Evolutionary conservation across 116 monocot species (phyloP).

Genomic region (Dioscorea cayenensis): DNA sequence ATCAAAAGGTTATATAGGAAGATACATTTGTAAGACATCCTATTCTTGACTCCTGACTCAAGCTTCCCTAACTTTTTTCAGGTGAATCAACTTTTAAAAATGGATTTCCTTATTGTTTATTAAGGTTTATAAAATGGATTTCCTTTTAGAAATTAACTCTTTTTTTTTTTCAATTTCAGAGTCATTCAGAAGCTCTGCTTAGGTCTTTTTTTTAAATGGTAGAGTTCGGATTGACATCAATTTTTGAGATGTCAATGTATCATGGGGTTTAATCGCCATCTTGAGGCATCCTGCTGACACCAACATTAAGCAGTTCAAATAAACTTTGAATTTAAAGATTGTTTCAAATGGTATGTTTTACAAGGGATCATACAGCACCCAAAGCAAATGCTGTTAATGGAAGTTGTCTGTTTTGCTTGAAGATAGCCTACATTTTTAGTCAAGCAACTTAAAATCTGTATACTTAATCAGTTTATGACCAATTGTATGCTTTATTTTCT

Average conservation of each 20-base stretch:
- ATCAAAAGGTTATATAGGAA: constrained; percentile 73
- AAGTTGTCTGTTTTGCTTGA: not conserved
- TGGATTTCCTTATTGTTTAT: not conserved
- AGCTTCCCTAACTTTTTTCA: not conserved
- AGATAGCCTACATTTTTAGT: not conserved
- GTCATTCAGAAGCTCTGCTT: not conserved
- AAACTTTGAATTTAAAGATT: not conserved
- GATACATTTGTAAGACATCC: constrained; percentile 73
- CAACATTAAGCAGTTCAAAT: not conserved
- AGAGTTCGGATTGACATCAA: constrained; percentile 20
- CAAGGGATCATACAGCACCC: not conserved
- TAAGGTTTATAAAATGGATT: not conserved
- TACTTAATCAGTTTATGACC: not conserved
- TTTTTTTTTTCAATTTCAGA: constrained; percentile 7
- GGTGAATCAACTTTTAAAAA: not conserved
- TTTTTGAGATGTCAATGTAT: too few species aligned
- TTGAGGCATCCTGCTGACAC: too few species aligned
- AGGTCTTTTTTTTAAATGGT: constrained; percentile 58
- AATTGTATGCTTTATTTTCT: not conserved
- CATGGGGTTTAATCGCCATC: too few species aligned
- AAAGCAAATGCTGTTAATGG: not conserved
- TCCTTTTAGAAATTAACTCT: constrained; percentile 7
- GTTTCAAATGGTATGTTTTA: not conserved
- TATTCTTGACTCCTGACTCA: not conserved
- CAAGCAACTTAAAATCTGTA: not conserved